A percentile compares a stretch with the other conserved stretches of the same genome.
Evolutionary conservation across 2,329 filamentous ascomycete genomes (phyloP).

Genomic region (Alternaria sp.): DNA sequence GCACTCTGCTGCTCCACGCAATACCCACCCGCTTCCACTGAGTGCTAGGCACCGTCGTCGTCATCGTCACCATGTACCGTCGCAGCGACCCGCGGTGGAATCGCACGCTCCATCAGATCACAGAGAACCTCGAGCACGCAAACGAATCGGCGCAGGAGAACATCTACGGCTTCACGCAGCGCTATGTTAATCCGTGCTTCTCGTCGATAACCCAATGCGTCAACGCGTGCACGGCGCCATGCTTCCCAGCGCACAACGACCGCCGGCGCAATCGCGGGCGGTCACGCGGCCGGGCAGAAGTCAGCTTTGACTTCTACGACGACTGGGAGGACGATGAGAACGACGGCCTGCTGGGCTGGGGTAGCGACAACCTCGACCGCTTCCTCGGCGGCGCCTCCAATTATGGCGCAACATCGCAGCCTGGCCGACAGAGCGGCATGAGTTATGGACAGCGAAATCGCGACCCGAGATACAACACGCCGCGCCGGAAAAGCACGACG

Average conservation of each 20-base stretch:
- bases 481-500: conserved; percentile 62
- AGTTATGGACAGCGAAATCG: conserved; percentile 78
- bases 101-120: conserved; percentile 91
- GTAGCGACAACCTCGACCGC: conserved; percentile 82
- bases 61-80: conserved; percentile 63
- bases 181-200: conserved; percentile 83
- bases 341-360: conserved; percentile 75
- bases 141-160: conserved; percentile 91
- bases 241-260: conserved; percentile 77
- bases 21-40: conserved; percentile 12
- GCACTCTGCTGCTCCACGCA: conserved; percentile 22
- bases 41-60: conserved; percentile 3
- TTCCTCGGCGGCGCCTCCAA: conserved; percentile 73
- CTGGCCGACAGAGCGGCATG: conserved; percentile 79
- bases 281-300: conserved; percentile 70
- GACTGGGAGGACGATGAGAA: conserved; percentile 82
- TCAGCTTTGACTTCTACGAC: conserved; percentile 96
- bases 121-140: conserved; percentile 86
- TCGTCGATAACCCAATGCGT: conserved; percentile 69
- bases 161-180: conserved; percentile 86
- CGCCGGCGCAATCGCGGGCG: conserved; percentile 71
- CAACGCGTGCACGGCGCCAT: conserved; percentile 71
- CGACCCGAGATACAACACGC: conserved; percentile 37
- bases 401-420: conserved; percentile 61
- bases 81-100: conserved; percentile 82